Conservation (phyloP, 2,329 filamentous ascomycete genomes). For the Penicillium sp. region DNA sequence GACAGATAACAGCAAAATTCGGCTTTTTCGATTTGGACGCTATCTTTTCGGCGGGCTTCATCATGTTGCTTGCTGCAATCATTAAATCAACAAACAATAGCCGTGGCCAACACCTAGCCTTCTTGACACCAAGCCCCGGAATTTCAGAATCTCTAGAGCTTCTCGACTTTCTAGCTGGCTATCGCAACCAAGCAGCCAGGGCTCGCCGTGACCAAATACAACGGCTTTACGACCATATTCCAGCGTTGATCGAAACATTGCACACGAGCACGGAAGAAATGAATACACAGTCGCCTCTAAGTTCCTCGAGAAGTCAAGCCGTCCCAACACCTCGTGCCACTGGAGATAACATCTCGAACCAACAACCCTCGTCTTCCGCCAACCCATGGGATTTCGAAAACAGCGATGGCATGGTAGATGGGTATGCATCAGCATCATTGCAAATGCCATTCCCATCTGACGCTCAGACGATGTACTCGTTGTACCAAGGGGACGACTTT, state of each 20-base stretch:
- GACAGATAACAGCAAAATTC: conserved; percentile 9
- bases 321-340: background rate
- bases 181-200: conserved; percentile 3
- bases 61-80: conserved; percentile 6
- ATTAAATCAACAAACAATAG: conserved; percentile 1
- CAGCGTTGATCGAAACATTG: background rate
- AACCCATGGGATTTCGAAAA: background rate
- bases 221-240: background rate
- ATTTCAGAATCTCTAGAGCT: conserved; percentile 2
- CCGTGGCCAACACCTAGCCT: background rate
- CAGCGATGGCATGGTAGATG: background rate
- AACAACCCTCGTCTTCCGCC: background rate
- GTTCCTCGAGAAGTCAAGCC: background rate
- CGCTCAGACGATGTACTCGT: conserved; percentile 4
- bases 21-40: conserved; percentile 12
- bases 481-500: background rate
- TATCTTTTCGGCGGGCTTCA: conserved; percentile 9
- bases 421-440: background rate
- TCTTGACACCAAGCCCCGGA: conserved; percentile 1
- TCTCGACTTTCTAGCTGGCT: conserved; percentile 1
- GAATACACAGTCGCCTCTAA: background rate
- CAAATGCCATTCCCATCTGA: conserved; percentile 1
- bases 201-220: conserved; percentile 4
- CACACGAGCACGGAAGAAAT: background rate
- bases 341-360: background rate